Evolutionary conservation across 805 yeast species (phyloP), one percentile per base, ranked within the genome.

Genomic region (Yarrowia porcina): DNA sequence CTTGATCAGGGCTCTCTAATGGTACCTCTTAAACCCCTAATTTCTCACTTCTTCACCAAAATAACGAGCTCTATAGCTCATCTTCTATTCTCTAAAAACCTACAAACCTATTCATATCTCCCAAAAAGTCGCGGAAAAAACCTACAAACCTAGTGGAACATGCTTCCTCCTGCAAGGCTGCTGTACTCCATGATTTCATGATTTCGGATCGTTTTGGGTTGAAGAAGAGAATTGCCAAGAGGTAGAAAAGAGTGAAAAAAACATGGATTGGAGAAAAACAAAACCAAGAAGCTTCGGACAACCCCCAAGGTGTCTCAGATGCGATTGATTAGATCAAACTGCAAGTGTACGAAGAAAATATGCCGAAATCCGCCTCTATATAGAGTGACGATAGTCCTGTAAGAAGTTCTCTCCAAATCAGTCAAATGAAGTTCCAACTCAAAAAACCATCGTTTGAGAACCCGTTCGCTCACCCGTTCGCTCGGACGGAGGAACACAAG

Each of bases 221-320:
- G 13, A 23, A 18, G 9, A 30, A 30, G 52, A 45, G 27, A 35
- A 45, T 28, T 45, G 50, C 50, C 50, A 45, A 45, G 50, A 17
- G 21, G n/a, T 4, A 21, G 23, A 33, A 33, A 44, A 44, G n/a
- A n/a, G n/a, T n/a, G n/a, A n/a, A n/a, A n/a, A n/a, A n/a, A n/a
- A n/a, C n/a, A n/a, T n/a, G n/a, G n/a, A n/a, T n/a, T n/a, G n/a
- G 18, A 25, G 17, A 11, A 17, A 1, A 32, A 9, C 49, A 44
- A 44, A 44, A 27, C n/a, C 7, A 23, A 42, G 21, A 9, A 5
- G 6, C 33, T 27, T n/a, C 47, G 17, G 49, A 27, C 5, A 6
- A 30, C 52, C 52, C 4, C 52, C 52, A 45, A 45, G 52, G 52
- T 45, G 52, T 45, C 25, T 45, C 52, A 13, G 52, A 45, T 45